Percentiles rank a stretch among this genome's conserved stretches.
Conservation (phyloP, 805 yeast genomes). For the Lipomyces mesembrius region DNA sequence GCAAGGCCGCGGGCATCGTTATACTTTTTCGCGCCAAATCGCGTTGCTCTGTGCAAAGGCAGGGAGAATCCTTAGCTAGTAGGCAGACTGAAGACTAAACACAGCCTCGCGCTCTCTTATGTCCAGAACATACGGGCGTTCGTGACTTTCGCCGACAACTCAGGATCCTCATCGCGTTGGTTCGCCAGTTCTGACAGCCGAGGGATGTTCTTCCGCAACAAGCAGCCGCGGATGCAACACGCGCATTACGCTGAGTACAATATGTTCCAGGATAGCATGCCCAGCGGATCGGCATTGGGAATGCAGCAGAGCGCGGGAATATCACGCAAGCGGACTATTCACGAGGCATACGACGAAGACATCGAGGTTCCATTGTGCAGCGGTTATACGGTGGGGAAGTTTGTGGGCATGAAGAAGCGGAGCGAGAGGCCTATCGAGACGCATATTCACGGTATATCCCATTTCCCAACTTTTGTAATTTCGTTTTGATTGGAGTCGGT, state of each 20-base stretch:
- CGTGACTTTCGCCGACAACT: not conserved
- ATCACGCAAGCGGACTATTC: conserved; percentile 53
- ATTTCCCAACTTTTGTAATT: not conserved
- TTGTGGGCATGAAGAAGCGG: conserved; percentile 24
- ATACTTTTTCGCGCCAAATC: too few relatives aligned
- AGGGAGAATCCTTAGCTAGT: too few relatives aligned
- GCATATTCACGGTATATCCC: conserved; percentile 26
- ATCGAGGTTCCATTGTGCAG: not conserved
- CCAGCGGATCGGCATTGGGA: conserved; percentile 48
- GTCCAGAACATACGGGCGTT: not conserved
- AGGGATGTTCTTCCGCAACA: not conserved
- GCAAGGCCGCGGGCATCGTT: too few relatives aligned
- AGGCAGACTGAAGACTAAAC: too few relatives aligned
- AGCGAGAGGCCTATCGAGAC: conserved; percentile 31
- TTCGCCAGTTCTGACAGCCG: not conserved
- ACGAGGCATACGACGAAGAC: conserved; percentile 11
- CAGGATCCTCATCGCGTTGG: not conserved
- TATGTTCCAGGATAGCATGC: not conserved
- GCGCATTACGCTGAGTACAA: not conserved
- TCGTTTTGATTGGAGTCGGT: not conserved
- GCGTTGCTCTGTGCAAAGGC: too few relatives aligned
- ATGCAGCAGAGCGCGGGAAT: conserved; percentile 48
- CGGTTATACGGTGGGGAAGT: not conserved
- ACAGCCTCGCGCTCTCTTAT: not conserved
- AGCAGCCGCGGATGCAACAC: not conserved